Percentiles rank a stretch among this genome's conserved stretches.
These are phyloP conservation scores for Penicillium sp. DNA, from an alignment of 2,329 filamentous ascomycete genomes.

Conservation along the genomic window DNA sequence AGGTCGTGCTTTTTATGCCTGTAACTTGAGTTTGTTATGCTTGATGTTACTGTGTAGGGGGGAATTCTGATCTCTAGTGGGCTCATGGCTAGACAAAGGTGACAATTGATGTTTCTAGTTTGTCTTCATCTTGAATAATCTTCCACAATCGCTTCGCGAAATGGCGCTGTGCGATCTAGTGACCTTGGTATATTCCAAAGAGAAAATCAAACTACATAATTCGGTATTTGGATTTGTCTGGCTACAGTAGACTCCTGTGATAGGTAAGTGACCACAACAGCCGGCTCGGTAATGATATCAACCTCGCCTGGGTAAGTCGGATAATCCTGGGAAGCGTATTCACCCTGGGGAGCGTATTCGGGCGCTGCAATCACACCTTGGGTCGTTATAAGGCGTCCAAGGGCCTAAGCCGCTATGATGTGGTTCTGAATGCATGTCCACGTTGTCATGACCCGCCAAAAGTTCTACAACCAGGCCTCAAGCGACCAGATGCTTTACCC, in stretches of 20 bases:
- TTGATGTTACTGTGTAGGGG: neutral
- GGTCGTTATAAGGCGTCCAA: neutral
- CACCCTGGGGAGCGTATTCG: neutral
- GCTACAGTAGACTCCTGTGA: neutral
- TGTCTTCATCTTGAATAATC: neutral
- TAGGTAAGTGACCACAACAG: neutral
- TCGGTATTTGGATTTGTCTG: neutral
- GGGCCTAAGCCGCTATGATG: neutral
- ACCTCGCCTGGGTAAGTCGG: neutral
- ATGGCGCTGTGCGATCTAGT: neutral
- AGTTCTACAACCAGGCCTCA: too few species aligned
- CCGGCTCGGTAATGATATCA: neutral
- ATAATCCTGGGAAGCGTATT: neutral
- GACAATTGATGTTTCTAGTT: neutral
- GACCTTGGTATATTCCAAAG: neutral
- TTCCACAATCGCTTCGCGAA: neutral
- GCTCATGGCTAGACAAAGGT: neutral
- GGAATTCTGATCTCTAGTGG: neutral
- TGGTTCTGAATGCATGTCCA: neutral
- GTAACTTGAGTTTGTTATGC: neutral
- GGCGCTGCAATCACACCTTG: neutral
- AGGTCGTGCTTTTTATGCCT: neutral
- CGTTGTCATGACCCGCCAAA: slow-evolving; percentile 1
- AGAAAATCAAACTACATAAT: neutral
- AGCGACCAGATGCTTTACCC: neutral